Evolutionary conservation across 2,329 filamentous ascomycete genomes (phyloP), one percentile per base, ranked within the genome.

Genomic region (Penicillium capsulatum): DNA sequence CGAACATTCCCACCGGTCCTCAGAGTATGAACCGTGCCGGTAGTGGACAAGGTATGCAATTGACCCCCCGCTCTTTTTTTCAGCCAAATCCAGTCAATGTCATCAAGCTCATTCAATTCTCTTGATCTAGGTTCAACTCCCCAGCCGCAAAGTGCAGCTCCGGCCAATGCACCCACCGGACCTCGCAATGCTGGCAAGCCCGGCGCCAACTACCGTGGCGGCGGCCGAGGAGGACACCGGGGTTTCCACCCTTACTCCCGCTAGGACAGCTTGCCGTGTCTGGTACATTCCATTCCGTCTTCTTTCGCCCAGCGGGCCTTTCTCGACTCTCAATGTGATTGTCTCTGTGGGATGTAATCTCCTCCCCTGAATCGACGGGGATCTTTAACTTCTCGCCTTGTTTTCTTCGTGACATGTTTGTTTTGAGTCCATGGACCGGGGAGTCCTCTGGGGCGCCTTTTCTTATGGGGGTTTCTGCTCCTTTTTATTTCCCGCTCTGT

Each of bases 141-240:
- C 4, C 67, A 70, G 38, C 67, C 68, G 13, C 67, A 69, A 36
- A 67, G 69, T 40, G 66, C 71, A 6, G 79, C 82, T 10, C 87
- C 87, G 14, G 83, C 85, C 4, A 88, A 88, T 59, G 87, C 92
- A 4, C 92, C 92, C 0, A 98, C 92, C 0, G 92, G 92, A 0
- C 92, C 92, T 3, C 94, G 94, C 75, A 98, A 97, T 58, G 88
- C 90, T 1, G 90, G 90, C 17, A 85, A 84, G 60, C 88, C 90
- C 1, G 89, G 90, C 11, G 88, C 87, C 2, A 95, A 95, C 68
- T 97, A 96, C 65, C 83, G 91, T 28, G 91, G 92, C 37, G 91
- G 91, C 36, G 88, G 91, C 13, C 74, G 87, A 45, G 85, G 86
- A 44, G 79, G 81, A 35, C 66, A 75, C 65, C 72, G 87, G 17